A percentile compares a stretch with the other conserved stretches of the same genome.
phyloP scores from a whole-genome alignment of 169 alveolate genomes.

The Plasmodium chabaudi region DNA sequence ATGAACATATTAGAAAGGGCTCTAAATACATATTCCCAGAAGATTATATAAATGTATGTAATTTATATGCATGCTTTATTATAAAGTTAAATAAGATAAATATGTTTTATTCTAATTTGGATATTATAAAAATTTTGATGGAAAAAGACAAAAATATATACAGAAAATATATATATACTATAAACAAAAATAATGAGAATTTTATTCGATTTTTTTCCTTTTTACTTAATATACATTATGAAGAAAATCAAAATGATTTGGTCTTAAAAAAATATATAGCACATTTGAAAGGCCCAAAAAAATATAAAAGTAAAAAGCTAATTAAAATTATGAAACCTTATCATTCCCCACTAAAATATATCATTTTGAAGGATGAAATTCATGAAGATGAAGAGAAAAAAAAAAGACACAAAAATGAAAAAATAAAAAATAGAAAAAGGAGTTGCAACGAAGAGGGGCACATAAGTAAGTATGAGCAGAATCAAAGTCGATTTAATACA shows the following conservation, averaged over 20 bases:
- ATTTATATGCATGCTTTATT: constrained; percentile 16
- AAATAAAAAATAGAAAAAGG: constrained; percentile 3
- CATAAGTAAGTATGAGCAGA: not conserved
- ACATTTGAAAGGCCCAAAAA: constrained; percentile 44
- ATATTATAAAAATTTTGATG: constrained; percentile 45
- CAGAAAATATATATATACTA: constrained; percentile 60
- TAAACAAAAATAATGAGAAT: constrained; percentile 65
- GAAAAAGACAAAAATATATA: constrained; percentile 31
- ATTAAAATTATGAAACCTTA: constrained; percentile 66
- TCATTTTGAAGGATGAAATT: constrained; percentile 67
- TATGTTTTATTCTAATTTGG: constrained; percentile 68
- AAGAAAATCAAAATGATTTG: constrained; percentile 56
- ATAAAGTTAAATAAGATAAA: constrained; percentile 58
- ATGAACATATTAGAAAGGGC: no score
- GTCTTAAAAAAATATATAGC: constrained; percentile 46
- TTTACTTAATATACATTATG: constrained; percentile 45
- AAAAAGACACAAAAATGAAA: not conserved
- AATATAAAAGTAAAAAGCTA: constrained; percentile 60
- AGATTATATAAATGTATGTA: not conserved
- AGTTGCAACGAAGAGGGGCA: not conserved
- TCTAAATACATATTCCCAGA: not conserved
- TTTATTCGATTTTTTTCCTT: constrained; percentile 28
- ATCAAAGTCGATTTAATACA: not conserved
- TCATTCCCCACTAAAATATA: constrained; percentile 74
- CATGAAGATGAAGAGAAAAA: constrained; percentile 26